phyloP scores from a whole-genome alignment of 768 basidiomycete genomes.

The Xerocomellus amylosporus region DNA sequence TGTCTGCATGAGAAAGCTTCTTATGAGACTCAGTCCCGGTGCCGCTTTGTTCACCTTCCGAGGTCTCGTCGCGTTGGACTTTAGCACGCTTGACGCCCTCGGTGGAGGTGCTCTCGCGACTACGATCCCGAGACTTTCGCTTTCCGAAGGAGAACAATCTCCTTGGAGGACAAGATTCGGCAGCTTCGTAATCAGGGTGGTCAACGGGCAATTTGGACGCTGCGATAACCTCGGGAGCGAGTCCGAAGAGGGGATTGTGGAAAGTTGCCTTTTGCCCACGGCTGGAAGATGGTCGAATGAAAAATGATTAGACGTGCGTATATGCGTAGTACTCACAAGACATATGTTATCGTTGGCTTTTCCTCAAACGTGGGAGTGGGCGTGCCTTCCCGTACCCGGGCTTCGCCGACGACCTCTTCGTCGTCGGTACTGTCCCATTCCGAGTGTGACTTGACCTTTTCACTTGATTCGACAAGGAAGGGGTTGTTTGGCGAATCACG shows the following conservation, averaged over 20 bases:
- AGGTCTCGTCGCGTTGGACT: constrained; percentile 3
- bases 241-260: constrained; percentile 61
- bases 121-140: constrained; percentile 26
- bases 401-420: constrained; percentile 33
- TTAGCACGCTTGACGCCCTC: constrained; percentile 18
- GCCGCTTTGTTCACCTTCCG: constrained; percentile 17
- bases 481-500: constrained; percentile 74
- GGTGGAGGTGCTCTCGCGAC: constrained; percentile 12
- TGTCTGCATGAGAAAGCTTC: neutral
- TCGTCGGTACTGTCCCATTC: constrained; percentile 37
- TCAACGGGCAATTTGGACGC: constrained; percentile 55
- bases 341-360: constrained; percentile 63
- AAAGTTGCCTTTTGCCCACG: constrained; percentile 64
- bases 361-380: constrained; percentile 45
- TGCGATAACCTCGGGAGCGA: constrained; percentile 38
- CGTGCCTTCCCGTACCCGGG: constrained; percentile 34
- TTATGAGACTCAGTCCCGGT: neutral
- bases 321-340: constrained; percentile 54
- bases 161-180: constrained; percentile 52
- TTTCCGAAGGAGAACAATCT: constrained; percentile 47
- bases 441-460: constrained; percentile 18
- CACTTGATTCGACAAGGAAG: constrained; percentile 47
- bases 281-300: constrained; percentile 37
- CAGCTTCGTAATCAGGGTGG: constrained; percentile 65
- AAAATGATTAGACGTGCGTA: neutral